A percentile compares a stretch with the other conserved stretches of the same genome.
phyloP scores from a whole-genome alignment of 2,329 filamentous ascomycete genomes.

The Penicillium psychrosexuale region DNA sequence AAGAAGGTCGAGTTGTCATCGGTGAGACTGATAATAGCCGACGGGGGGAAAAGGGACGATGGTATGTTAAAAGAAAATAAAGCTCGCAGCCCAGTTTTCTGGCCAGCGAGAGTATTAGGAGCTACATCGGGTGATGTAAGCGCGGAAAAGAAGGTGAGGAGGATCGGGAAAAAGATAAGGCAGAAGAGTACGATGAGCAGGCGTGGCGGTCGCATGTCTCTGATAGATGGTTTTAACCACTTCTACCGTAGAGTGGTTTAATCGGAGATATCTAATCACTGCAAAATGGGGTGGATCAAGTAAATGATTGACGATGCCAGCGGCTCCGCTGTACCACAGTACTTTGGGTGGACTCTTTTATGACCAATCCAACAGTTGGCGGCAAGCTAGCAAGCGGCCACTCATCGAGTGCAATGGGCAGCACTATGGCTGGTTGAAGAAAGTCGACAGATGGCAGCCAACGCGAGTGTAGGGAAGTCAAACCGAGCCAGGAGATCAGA shows the following conservation, averaged over 20 bases:
- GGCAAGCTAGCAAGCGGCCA: conserved; percentile 25
- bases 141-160: conserved; percentile 48
- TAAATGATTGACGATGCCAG: conserved; percentile 12
- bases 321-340: conserved; percentile 19
- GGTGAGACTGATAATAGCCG: conserved; percentile 91
- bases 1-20: conserved; percentile 99
- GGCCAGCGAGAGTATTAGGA: conserved; percentile 37
- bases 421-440: conserved; percentile 16
- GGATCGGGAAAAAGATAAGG: conserved; percentile 48
- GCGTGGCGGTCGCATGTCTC: conserved; percentile 48
- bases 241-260: not conserved
- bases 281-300: conserved; percentile 7
- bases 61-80: conserved; percentile 71
- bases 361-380: conserved; percentile 36
- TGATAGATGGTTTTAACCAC: conserved; percentile 8
- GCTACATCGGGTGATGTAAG: conserved; percentile 40
- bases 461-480: conserved; percentile 7
- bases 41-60: conserved; percentile 88
- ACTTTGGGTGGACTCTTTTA: conserved; percentile 21
- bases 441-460: conserved; percentile 10
- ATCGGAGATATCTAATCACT: not conserved
- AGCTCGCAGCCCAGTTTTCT: conserved; percentile 51
- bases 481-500: conserved; percentile 5
- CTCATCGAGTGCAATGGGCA: conserved; percentile 35
- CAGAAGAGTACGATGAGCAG: conserved; percentile 47